Base-by-base conservation (phyloP, 2,329 filamentous ascomycete genomes). In the Cladophialophora psammophila region DNA sequence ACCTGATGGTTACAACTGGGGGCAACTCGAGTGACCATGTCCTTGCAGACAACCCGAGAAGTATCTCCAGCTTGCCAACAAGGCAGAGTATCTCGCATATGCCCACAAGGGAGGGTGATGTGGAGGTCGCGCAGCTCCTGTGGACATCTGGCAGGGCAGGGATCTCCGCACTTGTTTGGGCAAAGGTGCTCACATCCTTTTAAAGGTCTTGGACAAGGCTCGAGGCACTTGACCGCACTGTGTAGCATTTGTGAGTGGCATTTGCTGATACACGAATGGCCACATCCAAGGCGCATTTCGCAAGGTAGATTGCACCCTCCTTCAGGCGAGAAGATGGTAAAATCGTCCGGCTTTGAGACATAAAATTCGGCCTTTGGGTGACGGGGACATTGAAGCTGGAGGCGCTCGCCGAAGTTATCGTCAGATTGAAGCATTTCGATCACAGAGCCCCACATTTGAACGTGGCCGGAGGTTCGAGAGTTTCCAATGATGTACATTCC, bases 401-500 rank as follows among this genome's bases (percentile, higher is more conserved):
- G 75, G 0, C 70, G 65, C 0, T 72, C 70, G 0, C 88, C 88
- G 2, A 91, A 72, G 42, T 83, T 84, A 1, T 77, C 78, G 0
- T 76, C 73, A 0, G 71, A 70, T 8, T 77, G 66, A 0, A 93
- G 76, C 18, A 89, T 85, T 0, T 77, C 65, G 8, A 88, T 26
- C 18, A 48, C 42, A 20, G 42, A 48, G 8, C n/a, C 42, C 42
- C 42, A 48, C 42, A 48, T 26, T 0, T 76, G 74, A 0, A 91
- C 81, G 20, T 81, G 76, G 0, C 73, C 73, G 35, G 84, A 89
- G 0, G 88, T 92, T 0, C 84, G 75, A 0, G 86, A 74, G 72
- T 92, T 90, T 1, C 90, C 89, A 38, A 93, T 87, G 18, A 93
- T 79, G 73, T 89, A 91, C 84, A 93, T 87, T 0, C 90, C 89